Evolutionary conservation across 1,284 basidiomycete species (phyloP).

Genomic region (Coniferiporia weirii): DNA sequence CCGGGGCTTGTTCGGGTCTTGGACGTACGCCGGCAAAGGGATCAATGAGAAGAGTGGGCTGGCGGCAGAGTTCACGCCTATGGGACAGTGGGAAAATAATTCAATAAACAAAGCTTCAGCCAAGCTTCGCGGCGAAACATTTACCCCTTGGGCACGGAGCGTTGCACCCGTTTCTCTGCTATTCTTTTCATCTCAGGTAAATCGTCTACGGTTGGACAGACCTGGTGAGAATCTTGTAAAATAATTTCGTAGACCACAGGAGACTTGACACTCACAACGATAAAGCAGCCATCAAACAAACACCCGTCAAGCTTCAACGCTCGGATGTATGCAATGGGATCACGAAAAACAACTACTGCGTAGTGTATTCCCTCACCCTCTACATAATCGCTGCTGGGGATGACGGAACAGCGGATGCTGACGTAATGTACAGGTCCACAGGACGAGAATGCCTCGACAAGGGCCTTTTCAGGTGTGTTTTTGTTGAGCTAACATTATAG

Average conservation of each 20-base stretch:
- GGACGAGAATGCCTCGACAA: slow-evolving; percentile 34
- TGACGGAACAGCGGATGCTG: slow-evolving; percentile 44
- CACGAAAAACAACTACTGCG: slow-evolving; percentile 44
- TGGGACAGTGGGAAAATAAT: neutral
- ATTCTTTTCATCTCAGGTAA: slow-evolving; percentile 47
- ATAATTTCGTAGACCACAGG: neutral
- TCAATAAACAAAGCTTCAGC: neutral
- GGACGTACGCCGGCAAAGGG: neutral
- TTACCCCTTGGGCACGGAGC: neutral
- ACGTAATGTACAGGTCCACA: slow-evolving; percentile 41
- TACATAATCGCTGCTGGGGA: slow-evolving; percentile 28
- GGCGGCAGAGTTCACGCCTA: neutral
- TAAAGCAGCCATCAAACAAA: slow-evolving; percentile 31
- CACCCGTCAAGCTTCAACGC: slow-evolving; percentile 40
- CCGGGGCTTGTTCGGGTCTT: no score
- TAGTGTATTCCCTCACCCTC: slow-evolving; percentile 36
- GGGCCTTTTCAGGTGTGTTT: slow-evolving; percentile 31
- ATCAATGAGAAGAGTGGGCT: neutral
- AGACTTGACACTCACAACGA: slow-evolving; percentile 34
- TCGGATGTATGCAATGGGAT: slow-evolving; percentile 30
- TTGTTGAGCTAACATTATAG: slow-evolving; percentile 26
- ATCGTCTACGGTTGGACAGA: slow-evolving; percentile 38
- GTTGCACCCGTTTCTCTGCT: slow-evolving; percentile 24
- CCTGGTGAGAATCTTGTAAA: slow-evolving; percentile 28
- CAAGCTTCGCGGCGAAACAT: neutral